Evolutionary conservation across 305 asterid genomes (phyloP).

Genomic region (Ilex paraguariensis): DNA sequence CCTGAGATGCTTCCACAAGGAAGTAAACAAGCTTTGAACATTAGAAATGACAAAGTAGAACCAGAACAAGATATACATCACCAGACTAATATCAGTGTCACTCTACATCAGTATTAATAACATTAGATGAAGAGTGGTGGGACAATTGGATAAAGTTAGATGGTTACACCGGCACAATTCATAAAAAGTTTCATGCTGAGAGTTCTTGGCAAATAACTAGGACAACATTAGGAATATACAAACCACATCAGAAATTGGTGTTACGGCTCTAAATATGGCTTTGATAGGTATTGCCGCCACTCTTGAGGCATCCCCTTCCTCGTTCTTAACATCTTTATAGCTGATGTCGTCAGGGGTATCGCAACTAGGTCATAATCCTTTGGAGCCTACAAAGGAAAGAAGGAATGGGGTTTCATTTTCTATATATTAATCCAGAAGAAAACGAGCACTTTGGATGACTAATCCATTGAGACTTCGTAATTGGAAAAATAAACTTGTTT

Average conservation of each 20-base stretch:
- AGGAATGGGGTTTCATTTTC: not conserved
- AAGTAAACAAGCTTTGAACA: too few species aligned
- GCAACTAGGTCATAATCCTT: conserved; percentile 77
- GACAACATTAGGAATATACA: conserved; percentile 7
- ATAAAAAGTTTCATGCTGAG: not conserved
- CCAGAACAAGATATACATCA: not conserved
- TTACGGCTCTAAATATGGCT: conserved; percentile 46
- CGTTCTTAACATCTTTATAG: conserved; percentile 56
- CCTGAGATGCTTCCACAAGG: too few species aligned
- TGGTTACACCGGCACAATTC: not conserved
- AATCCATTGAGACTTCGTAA: too few species aligned
- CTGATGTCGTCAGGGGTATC: conserved; percentile 64
- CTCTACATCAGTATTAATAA: not conserved
- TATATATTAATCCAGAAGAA: not conserved
- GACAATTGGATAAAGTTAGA: not conserved
- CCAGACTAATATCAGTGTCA: not conserved
- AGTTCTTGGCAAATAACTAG: too few species aligned
- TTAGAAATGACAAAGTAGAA: too few species aligned
- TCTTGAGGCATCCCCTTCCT: conserved; percentile 81
- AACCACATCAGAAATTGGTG: not conserved
- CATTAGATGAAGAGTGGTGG: not conserved
- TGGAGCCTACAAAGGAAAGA: conserved; percentile 44
- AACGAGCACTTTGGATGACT: too few species aligned
- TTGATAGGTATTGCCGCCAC: conserved; percentile 76
- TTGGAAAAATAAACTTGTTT: too few species aligned